Base-by-base conservation (phyloP, 169 alveolate species). In the Eimeria sp. region DNA sequence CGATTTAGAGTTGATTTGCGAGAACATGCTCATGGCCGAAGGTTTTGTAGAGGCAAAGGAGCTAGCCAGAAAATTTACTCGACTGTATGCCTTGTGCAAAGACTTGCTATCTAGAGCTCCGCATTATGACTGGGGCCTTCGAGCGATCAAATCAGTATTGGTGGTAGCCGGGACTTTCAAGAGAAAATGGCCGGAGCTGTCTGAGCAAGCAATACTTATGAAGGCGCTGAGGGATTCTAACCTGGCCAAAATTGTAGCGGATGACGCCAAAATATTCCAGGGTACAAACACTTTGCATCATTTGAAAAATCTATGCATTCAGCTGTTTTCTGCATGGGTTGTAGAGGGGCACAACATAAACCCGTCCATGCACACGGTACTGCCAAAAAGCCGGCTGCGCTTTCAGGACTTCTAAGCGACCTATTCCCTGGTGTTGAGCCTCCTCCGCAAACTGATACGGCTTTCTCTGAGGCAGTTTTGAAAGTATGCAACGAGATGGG, bases 71-170 rank as follows among this genome's bases (percentile, higher is more conserved):
- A 99, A 99, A 97, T 99, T 99, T 97, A 98, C 99, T 30, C 98
- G 99, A 58, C 98, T 99, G 95, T 99, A 99, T 94, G 98, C 98
- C 67, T 96, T 99, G 95, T 98, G 99, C 95, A 98, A 98, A 96
- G 99, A 98, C 96, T 96, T 99, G 93, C 98, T 99, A 88, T 98
- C 99, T 40, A 98, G 99, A 96, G 98, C 98, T 89, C 97, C 97
- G 95, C 99, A 99, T 96, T 99, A 99, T 95, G 99, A 99, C 98
- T 99, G 99, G 99, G 99, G 99, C 58, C 98, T 99, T 92, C 98
- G 99, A 87, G 99, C 99, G 94, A 98, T 98, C 96, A 99, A 99
- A 97, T 98, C 99, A 27, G 99, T 99, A 96, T 96, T 99, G 93
- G 99, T 99, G 80, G 99, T 98, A 72, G 99, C 99, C 22, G 99